These are phyloP conservation scores for Ogataea sp. DNA, from an alignment of 805 yeast species.

Conservation along the genomic window DNA sequence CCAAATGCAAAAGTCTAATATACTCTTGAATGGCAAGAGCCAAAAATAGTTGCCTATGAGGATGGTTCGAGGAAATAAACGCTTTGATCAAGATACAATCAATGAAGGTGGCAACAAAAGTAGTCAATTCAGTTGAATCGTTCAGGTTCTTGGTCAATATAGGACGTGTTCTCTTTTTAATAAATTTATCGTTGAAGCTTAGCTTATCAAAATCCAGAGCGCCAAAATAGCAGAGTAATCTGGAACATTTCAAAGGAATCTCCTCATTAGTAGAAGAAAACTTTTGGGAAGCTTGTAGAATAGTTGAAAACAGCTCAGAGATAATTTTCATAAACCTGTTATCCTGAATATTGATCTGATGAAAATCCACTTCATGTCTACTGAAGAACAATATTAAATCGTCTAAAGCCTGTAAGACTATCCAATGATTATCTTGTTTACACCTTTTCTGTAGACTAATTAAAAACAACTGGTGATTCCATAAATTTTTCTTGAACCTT, in stretches of 20 bases:
- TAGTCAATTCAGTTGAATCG: conserved; percentile 51
- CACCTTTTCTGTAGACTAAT: conserved; percentile 49
- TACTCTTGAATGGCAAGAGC: conserved; percentile 89
- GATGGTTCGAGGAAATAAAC: conserved; percentile 86
- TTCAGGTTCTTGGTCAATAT: conserved; percentile 57
- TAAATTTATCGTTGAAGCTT: conserved; percentile 31
- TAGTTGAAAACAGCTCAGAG: conserved; percentile 40
- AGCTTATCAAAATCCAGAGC: conserved; percentile 60
- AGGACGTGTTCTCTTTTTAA: conserved; percentile 22
- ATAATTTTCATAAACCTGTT: conserved; percentile 24
- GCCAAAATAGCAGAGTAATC: conserved; percentile 70
- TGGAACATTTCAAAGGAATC: conserved; percentile 54
- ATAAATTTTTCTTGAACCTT: conserved; percentile 8
- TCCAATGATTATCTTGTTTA: conserved; percentile 56
- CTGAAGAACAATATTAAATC: conserved; percentile 50
- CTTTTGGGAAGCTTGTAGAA: conserved; percentile 49
- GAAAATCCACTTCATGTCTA: conserved; percentile 43
- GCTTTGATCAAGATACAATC: conserved; percentile 69
- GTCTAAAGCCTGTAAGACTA: conserved; percentile 61
- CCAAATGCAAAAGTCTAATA: conserved; percentile 51
- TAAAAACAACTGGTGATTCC: conserved; percentile 21
- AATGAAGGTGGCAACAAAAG: conserved; percentile 57
- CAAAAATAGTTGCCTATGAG: conserved; percentile 71
- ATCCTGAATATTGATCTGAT: conserved; percentile 33
- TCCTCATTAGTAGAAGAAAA: conserved; percentile 39